Evolutionary conservation across 805 yeast species (phyloP), one percentile per base, ranked within the genome.

Genomic region (Candida caryicola): DNA sequence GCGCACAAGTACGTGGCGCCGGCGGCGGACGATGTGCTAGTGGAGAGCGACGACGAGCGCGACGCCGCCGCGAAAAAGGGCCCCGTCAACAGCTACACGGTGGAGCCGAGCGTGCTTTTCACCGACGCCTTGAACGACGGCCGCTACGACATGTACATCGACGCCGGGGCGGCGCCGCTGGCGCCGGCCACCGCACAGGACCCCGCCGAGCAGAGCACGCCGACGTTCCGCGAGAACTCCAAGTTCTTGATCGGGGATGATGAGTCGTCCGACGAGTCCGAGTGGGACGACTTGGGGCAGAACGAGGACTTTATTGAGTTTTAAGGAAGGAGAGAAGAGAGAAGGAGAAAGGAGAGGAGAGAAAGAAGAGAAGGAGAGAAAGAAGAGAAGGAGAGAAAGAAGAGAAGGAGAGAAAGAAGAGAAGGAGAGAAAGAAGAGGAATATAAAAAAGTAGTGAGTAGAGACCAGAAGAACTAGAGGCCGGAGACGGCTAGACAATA

Each of bases 1-100:
- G 33, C 35, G 26, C 34, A 51, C 36, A 50, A 44, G 29, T 52
- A 44, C 29, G 29, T 33, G 7, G 38, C 40, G 10, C 35, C 34
- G 42, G 37, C 34, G 37, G 41, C 39, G 43, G 45, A 29, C 1
- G 46, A 40, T 13, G 51, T 41, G 3, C 54, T 46, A n/a, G 61
- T 55, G 9, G 36, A 46, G 19, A 49, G 51, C n/a, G 50, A 45
- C 25, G 43, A 33, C 13, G 51, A 47, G 4, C 40, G 34, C 7
- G 47, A 34, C 4, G 45, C 44, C 10, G 30, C 29, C 6, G 29
- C 29, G 19, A 12, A 17, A 4, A 40, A 17, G 10, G 30, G 12
- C 6, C 36, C 55, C 2, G 45, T 63, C 17, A 64, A 48, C 43
- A 64, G 69, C 38, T 65, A 59, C 46, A 62, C 62, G 3, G 66